These are phyloP conservation scores for Juncus effusus DNA, from an alignment of 176 grass and related monocot species.

Conservation along the genomic window DNA sequence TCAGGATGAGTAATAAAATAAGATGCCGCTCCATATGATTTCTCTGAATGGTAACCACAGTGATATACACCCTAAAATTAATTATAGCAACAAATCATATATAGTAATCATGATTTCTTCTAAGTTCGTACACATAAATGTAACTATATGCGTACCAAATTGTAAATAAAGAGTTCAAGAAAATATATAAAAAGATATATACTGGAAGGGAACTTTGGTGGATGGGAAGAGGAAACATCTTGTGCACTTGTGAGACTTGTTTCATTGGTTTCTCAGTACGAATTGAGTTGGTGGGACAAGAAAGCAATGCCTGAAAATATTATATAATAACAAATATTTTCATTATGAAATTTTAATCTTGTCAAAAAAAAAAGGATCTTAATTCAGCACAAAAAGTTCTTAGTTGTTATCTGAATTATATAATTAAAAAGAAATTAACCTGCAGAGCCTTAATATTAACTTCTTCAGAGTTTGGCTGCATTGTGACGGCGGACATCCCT, in stretches of 20 bases:
- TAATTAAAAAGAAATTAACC: conserved; percentile 27
- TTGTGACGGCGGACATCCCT: conserved; percentile 50
- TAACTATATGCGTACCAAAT: not conserved
- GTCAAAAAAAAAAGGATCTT: not conserved
- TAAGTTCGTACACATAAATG: not conserved
- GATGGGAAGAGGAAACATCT: conserved; percentile 72
- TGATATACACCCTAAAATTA: conserved; percentile 70
- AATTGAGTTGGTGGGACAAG: conserved; percentile 78
- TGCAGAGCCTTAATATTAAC: conserved; percentile 64
- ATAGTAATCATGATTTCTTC: too few relatives aligned
- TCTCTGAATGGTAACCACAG: conserved; percentile 72
- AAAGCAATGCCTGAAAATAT: conserved; percentile 58
- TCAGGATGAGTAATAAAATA: conserved; percentile 69
- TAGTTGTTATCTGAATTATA: not conserved
- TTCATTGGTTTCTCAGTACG: conserved; percentile 56
- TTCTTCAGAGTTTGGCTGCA: conserved; percentile 48
- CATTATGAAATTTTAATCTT: not conserved
- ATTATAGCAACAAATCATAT: not conserved
- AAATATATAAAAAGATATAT: conserved; percentile 1
- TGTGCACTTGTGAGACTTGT: conserved; percentile 64
- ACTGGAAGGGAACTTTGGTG: conserved; percentile 45
- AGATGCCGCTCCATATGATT: conserved; percentile 63
- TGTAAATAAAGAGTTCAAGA: not conserved
- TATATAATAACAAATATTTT: too few relatives aligned
- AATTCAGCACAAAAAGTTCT: not conserved